Evolutionary conservation across 2,329 filamentous ascomycete species (phyloP), one percentile per base, ranked within the genome.

Genomic region (Graphilbum fragrans): DNA sequence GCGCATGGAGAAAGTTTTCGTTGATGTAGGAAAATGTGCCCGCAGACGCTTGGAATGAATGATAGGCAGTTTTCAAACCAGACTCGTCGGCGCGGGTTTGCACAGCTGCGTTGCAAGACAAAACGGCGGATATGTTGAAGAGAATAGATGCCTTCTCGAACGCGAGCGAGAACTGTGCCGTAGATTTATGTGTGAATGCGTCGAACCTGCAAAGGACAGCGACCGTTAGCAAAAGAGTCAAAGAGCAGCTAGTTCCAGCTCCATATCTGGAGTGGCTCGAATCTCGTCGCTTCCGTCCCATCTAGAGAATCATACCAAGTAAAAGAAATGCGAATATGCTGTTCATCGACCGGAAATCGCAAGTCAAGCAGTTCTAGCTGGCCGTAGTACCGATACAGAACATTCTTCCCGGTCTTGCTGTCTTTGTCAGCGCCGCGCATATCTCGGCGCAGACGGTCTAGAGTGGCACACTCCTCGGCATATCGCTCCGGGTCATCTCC

Each of bases 11-110:
- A 58, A 98, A 98, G 65, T 98, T 98, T 64, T 98, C 92, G 62
- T 98, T 98, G 66, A 98, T 98, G 56, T 98, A 98, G 41, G 90
- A 96, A 61, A 96, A 98, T 92, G 98, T 98, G 65, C 92, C 92
- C 10, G 92, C 92, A 8, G 90, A 88, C 33, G 92, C 92, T 61
- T 98, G 92, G 65, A 96, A 96, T 18, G 88, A 95, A 61, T 98
- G 90, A 58, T 96, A 98, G 17, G 92, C 86, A 14, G 87, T 90
- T 66, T 98, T 98, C 58, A 96, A 74, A 27, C 90, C 90, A 6
- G 83, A 74, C 56, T 98, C 92, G 57, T 96, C 88, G 49, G 84
- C 83, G 38, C 92, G 80, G 52, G 92, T 88, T 63, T 98, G 93
- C 56, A 85, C 75, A 35, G 90, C 87, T 46, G 90, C 92, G 70